Base-by-base conservation (phyloP, 176 grass and related monocot species). In the Stipa capillata region DNA sequence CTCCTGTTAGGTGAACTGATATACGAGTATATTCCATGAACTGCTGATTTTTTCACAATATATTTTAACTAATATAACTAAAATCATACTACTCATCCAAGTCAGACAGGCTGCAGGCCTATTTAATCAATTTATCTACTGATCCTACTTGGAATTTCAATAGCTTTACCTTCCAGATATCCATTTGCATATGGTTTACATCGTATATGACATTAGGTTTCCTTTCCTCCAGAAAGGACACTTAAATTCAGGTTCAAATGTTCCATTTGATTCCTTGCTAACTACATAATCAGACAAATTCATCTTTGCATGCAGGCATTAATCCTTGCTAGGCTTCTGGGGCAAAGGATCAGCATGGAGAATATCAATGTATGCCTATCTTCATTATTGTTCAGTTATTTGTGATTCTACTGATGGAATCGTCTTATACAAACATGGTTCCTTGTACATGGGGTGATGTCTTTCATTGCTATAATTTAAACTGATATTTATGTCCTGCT, bases 281-380 rank as follows among this genome's bases (percentile, higher is more conserved):
- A 47, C 34, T 15, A 48, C 4, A 18, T 31, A 4, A 8, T 61
- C 32, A 70, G 64, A 87, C 33, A 57, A 60, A 50, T 55, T 85
- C 25, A 37, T 79, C 2, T 61, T 60, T 78, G 33, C 15, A 57
- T 81, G 73, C 87, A 98, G 95, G 85, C 80, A n/a, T 72, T 98
- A 79, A 94, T 98, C 76, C 84, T 98, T 52, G 85, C 95, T 72
- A 90, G 95, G 80, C 87, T 98, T 84, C 56, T 94, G 34, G 92
- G 90, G 17, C 83, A 86, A 85, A 76, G 8, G 29, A 85, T 98
- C 47, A 83, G 83, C 83, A 82, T 98, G 95, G 84, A 91, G 42
- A 68, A 91, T 80, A 92, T 98, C 78, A 94, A 84, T 83, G 95
- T 94, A 82, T 59, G 66, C 12, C 28, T 44, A 45, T 76, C 1